Evolutionary conservation across 2,329 filamentous ascomycete species (phyloP), one percentile per base, ranked within the genome.

Genomic region (Leptoxyphium fumago): DNA sequence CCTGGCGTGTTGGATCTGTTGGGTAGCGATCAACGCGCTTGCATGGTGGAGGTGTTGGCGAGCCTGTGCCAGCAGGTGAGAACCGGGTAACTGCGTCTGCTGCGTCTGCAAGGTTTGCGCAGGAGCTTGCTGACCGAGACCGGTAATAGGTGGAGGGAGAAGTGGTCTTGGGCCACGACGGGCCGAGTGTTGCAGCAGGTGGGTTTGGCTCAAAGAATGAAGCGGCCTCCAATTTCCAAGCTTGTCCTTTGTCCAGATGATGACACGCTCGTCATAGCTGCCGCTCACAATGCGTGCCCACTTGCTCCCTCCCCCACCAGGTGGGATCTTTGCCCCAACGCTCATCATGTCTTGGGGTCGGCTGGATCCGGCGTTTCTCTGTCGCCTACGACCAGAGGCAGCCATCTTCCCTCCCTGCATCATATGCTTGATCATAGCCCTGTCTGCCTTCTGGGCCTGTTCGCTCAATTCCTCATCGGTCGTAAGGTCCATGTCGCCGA

Each of bases 261-360:
- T 88, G 53, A 98, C 86, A 10, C 80, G 88, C 65, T 94, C 86
- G 53, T 98, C 91, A 54, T 98, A 98, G 1, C 87, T 94, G 2
- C 91, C 91, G 6, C 88, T 95, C 2, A 98, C 86, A 46, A 98
- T 98, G n/a, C 88, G 80, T 9, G 83, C 86, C 69, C 89, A 95
- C 52, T 74, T 80, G 55, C 85, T 85, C 21, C 89, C 87, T 34
- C 89, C 89, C 18, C 89, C 88, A 10, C 89, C 89, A 0, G 89
- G 88, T 1, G 89, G 89, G 2, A 96, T 71, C 58, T 84, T 91
- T 13, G 88, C 85, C 0, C 88, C 88, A 41, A 84, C 78, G 0
- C 84, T 82, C 45, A 78, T 78, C 39, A 94, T 80, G 49, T 91
- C 79, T 42, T 81, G 75, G 1, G 85, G 84, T 39, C 78, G 73